A percentile compares a stretch with the other conserved stretches of the same genome.
phyloP scores from a whole-genome alignment of 2,329 filamentous ascomycete genomes.

The Trichoderma koningii region DNA sequence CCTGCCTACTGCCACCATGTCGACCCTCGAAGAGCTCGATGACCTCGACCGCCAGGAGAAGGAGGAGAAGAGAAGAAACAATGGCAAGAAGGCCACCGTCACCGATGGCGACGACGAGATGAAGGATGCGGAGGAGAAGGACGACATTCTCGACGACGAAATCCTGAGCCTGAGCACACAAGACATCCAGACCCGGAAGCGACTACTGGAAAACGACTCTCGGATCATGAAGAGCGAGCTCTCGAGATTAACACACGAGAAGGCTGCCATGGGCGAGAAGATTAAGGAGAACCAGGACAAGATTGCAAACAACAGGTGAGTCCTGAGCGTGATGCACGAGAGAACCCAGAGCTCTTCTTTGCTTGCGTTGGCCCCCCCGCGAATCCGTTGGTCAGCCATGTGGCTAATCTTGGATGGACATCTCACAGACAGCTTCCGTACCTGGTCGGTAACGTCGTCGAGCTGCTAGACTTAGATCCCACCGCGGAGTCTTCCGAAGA shows the following conservation, averaged over 20 bases:
- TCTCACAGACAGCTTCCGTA: conserved; percentile 84
- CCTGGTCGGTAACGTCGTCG: conserved; percentile 96
- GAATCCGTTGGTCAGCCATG: conserved; percentile 2
- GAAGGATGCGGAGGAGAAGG: conserved; percentile 80
- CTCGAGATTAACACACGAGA: conserved; percentile 91
- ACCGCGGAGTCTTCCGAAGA: conserved; percentile 95
- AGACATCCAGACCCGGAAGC: conserved; percentile 88
- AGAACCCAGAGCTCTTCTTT: not conserved
- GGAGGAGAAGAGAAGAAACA: conserved; percentile 61
- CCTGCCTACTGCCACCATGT: conserved; percentile 58
- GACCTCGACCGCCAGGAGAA: conserved; percentile 80
- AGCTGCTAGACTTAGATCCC: conserved; percentile 94
- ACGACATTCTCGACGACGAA: conserved; percentile 87
- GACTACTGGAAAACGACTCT: conserved; percentile 94
- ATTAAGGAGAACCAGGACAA: conserved; percentile 99
- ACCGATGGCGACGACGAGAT: conserved; percentile 71
- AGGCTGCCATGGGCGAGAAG: conserved; percentile 94
- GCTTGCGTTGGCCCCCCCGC: not conserved
- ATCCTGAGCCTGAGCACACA: conserved; percentile 90
- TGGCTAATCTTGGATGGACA: conserved; percentile 13
- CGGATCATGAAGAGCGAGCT: conserved; percentile 98
- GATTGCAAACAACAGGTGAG: conserved; percentile 96
- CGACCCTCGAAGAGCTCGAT: conserved; percentile 88
- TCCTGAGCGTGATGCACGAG: not conserved
- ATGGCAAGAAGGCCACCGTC: conserved; percentile 47